These are phyloP conservation scores for Phytophthora foliorum DNA, from an alignment of 352 stramenopile genomes.

Conservation along the genomic window DNA sequence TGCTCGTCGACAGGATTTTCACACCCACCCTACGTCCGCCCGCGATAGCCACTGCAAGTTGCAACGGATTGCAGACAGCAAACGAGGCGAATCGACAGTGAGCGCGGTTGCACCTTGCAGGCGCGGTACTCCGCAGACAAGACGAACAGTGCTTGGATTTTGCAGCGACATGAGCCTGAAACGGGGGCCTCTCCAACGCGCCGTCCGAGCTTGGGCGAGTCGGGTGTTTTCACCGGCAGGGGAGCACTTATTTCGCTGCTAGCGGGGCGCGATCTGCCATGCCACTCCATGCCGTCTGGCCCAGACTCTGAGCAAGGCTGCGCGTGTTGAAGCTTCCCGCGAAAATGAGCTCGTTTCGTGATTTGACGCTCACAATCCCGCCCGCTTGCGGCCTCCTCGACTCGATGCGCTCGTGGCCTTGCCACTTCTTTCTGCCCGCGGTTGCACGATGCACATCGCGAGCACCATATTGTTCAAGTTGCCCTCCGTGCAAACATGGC, in stretches of 20 bases:
- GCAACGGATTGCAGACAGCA: too few species aligned
- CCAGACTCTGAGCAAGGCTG: too few species aligned
- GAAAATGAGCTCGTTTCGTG: constrained; percentile 24
- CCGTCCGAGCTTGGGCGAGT: background rate
- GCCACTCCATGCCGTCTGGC: background rate
- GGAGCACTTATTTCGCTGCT: constrained; percentile 16
- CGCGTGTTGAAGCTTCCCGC: background rate
- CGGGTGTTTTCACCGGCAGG: background rate
- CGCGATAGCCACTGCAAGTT: constrained; percentile 14
- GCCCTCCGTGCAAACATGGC: too few species aligned
- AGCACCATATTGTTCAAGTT: too few species aligned
- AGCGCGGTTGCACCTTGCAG: constrained; percentile 20
- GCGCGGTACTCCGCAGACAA: constrained; percentile 30
- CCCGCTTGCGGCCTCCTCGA: constrained; percentile 1
- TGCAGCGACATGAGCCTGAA: constrained; percentile 21
- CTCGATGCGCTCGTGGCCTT: constrained; percentile 9
- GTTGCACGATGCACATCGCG: too few species aligned
- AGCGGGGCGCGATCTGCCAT: constrained; percentile 9
- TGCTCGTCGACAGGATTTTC: constrained; percentile 25
- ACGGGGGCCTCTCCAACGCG: background rate
- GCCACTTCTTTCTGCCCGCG: constrained; percentile 25
- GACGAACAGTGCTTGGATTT: constrained; percentile 24
- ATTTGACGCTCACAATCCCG: constrained; percentile 31
- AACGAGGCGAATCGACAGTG: constrained; percentile 35
- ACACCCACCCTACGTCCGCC: constrained; percentile 11